A percentile compares a stretch with the other conserved stretches of the same genome.
phyloP scores from a whole-genome alignment of 805 yeast species.

The Limtongozyma cylindracea region DNA sequence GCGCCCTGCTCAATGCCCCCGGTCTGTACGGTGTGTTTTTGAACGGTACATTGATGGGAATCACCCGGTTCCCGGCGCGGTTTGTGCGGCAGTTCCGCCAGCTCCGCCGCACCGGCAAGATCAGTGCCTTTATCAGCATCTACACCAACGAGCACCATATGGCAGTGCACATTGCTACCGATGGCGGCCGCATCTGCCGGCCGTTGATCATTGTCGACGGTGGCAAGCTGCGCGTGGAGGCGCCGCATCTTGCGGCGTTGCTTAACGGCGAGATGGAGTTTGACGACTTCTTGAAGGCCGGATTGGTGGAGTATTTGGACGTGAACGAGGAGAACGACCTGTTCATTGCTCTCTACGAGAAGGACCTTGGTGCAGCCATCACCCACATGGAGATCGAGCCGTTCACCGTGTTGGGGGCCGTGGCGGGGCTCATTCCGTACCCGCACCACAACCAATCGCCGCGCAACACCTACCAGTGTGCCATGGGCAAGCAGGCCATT shows the following conservation, averaged over 20 bases:
- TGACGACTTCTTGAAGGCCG: constrained; percentile 69
- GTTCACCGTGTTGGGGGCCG: constrained; percentile 78
- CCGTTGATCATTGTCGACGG: constrained; percentile 75
- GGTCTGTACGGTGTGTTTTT: constrained; percentile 72
- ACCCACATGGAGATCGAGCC: constrained; percentile 95
- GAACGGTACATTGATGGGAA: constrained; percentile 87
- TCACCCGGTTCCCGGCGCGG: constrained; percentile 65
- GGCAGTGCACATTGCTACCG: constrained; percentile 95
- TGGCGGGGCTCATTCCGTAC: constrained; percentile 78
- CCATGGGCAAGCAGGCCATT: constrained; percentile 98
- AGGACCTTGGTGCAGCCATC: constrained; percentile 21
- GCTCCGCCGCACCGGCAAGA: constrained; percentile 61
- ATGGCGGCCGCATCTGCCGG: constrained; percentile 96
- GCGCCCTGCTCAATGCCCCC: constrained; percentile 50
- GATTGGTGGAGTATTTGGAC: constrained; percentile 85
- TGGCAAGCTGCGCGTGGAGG: constrained; percentile 32
- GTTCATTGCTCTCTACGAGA: constrained; percentile 72
- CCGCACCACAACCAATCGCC: constrained; percentile 90
- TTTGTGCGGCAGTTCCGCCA: constrained; percentile 61
- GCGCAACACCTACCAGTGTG: constrained; percentile 81
- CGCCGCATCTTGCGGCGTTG: constrained; percentile 39
- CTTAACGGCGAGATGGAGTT: constrained; percentile 55
- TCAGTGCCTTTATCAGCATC: constrained; percentile 79
- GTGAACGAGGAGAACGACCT: constrained; percentile 96
- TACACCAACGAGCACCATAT: constrained; percentile 73